These are phyloP conservation scores for Hyaloscypha finlandica DNA, from an alignment of 495 filamentous ascomycete genomes.

Conservation along the genomic window DNA sequence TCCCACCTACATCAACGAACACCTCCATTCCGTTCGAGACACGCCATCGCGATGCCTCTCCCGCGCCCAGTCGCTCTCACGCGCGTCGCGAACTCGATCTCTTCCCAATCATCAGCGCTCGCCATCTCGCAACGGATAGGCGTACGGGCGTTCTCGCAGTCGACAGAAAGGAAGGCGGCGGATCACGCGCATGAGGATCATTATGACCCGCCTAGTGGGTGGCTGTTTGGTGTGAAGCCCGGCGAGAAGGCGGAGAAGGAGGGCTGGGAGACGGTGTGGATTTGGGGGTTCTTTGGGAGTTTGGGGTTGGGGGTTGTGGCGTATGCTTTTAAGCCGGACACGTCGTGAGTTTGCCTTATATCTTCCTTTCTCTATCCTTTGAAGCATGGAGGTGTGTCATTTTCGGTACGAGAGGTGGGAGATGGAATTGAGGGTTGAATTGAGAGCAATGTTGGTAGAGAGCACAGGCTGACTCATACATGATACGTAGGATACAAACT, in stretches of 20 bases:
- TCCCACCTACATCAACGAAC: background rate
- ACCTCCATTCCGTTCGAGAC: conserved; percentile 1
- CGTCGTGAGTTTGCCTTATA: conserved; percentile 70
- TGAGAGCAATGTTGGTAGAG: background rate
- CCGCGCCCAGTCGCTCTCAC: conserved; percentile 37
- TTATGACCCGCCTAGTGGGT: conserved; percentile 90
- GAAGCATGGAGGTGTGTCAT: background rate
- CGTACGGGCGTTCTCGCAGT: conserved; percentile 13
- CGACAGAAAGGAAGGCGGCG: background rate
- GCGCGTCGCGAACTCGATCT: conserved; percentile 34
- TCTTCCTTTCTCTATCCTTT: background rate
- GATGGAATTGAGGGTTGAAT: background rate
- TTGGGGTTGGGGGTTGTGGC: conserved; percentile 71
- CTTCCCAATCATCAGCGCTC: background rate
- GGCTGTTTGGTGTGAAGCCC: conserved; percentile 87
- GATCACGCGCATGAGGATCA: conserved; percentile 62
- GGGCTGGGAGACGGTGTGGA: conserved; percentile 89
- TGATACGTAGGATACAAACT: conserved; percentile 81
- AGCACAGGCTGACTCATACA: conserved; percentile 9
- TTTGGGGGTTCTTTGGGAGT: conserved; percentile 89
- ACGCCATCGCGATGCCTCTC: conserved; percentile 36
- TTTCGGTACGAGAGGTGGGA: background rate
- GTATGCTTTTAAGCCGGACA: conserved; percentile 98
- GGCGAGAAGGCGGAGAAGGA: conserved; percentile 95
- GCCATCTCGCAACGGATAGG: background rate